Conservation (phyloP, 1,284 basidiomycete genomes). For the Malassezia slooffiae region DNA sequence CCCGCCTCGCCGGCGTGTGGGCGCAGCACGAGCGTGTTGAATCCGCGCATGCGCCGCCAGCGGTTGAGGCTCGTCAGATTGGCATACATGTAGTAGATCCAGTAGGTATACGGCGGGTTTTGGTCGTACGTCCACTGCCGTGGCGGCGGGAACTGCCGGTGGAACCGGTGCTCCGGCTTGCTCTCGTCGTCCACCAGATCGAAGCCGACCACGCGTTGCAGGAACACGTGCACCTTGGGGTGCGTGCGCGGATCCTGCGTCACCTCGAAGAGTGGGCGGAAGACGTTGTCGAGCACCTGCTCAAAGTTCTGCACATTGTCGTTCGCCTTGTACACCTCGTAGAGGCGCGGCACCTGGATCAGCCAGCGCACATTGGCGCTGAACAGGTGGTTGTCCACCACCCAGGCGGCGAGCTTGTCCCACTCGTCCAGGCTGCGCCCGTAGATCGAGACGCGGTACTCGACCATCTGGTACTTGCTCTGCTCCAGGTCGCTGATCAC, state of each 20-base stretch:
- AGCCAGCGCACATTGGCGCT: constrained; percentile 98
- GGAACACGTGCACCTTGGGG: constrained; percentile 86
- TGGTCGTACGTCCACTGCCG: constrained; percentile 77
- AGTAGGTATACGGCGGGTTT: constrained; percentile 88
- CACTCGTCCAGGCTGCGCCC: constrained; percentile 68
- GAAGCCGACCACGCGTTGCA: constrained; percentile 90
- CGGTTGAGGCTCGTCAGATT: constrained; percentile 90
- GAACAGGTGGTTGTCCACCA: constrained; percentile 80
- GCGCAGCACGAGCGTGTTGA: constrained; percentile 88
- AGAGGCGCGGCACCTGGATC: constrained; percentile 87
- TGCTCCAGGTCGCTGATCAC: constrained; percentile 91
- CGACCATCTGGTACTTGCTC: constrained; percentile 82
- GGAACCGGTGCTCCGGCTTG: constrained; percentile 78
- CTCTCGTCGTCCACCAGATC: constrained; percentile 97
- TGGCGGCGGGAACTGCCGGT: constrained; percentile 92
- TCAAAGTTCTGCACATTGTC: constrained; percentile 78
- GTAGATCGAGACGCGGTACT: constrained; percentile 95
- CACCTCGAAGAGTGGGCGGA: constrained; percentile 87
- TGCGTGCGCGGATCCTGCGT: constrained; percentile 80
- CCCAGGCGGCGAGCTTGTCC: constrained; percentile 97
- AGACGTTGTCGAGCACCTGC: constrained; percentile 75
- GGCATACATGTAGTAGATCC: constrained; percentile 89
- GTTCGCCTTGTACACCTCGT: constrained; percentile 88
- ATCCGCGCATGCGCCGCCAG: constrained; percentile 73
- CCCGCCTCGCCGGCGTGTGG: constrained; percentile 97